Percentiles rank a stretch among this genome's conserved stretches.
phyloP scores from a whole-genome alignment of 2,329 filamentous ascomycete genomes.

The Fonsecaea pugnacius region DNA sequence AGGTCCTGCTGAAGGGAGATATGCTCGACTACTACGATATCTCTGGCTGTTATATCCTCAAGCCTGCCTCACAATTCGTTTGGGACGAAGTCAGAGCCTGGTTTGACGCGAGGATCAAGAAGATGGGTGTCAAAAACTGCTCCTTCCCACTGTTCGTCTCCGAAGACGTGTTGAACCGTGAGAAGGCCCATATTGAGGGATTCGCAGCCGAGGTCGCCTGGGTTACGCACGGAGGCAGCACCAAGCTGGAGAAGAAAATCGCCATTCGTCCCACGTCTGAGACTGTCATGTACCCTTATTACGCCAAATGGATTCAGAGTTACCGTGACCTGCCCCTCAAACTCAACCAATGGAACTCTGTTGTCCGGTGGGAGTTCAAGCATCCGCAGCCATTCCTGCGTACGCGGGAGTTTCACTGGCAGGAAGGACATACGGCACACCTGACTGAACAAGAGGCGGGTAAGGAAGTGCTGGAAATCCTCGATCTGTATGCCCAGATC shows the following conservation, averaged over 20 bases:
- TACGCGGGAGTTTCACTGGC: conserved; percentile 96
- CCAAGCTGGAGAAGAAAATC: conserved; percentile 81
- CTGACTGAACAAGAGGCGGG: conserved; percentile 80
- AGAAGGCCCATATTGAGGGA: conserved; percentile 98
- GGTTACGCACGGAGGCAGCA: conserved; percentile 75
- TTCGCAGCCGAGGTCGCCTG: conserved; percentile 75
- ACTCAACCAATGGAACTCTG: conserved; percentile 97
- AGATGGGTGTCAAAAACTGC: conserved; percentile 89
- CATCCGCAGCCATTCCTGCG: conserved; percentile 83
- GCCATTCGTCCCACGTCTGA: conserved; percentile 72
- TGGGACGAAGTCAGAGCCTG: conserved; percentile 68
- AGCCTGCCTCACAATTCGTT: conserved; percentile 69
- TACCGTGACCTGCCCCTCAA: conserved; percentile 92
- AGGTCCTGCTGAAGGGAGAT: conserved; percentile 94
- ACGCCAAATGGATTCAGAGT: conserved; percentile 94
- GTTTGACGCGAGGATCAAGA: conserved; percentile 74
- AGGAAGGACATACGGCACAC: conserved; percentile 94
- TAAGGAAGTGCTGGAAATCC: conserved; percentile 86
- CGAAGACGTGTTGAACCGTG: conserved; percentile 78
- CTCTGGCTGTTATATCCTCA: conserved; percentile 94
- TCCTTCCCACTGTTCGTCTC: conserved; percentile 98
- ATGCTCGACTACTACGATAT: conserved; percentile 99
- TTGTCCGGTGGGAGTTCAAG: conserved; percentile 96
- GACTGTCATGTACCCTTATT: conserved; percentile 94
- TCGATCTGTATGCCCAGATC: conserved; percentile 88